Percentiles rank a stretch among this genome's conserved stretches.
These are phyloP conservation scores for Botrytis sinoallii DNA, from an alignment of 2,329 filamentous ascomycete genomes.

Conservation along the genomic window DNA sequence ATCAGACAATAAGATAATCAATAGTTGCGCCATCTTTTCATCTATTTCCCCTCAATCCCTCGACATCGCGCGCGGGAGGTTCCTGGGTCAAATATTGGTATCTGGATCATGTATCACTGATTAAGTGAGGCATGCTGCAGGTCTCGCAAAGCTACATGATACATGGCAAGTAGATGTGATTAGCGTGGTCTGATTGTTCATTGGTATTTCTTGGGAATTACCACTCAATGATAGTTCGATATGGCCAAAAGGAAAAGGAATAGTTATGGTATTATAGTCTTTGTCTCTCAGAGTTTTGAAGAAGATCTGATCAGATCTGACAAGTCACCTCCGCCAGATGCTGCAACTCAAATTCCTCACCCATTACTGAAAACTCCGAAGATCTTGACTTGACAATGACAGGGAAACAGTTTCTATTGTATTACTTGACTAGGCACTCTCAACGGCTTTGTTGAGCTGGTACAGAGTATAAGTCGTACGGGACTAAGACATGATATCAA, in stretches of 20 bases:
- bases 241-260: neutral
- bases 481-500: conserved; percentile 12
- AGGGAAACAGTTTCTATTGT: neutral
- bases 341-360: neutral
- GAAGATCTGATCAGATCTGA: neutral
- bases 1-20: neutral
- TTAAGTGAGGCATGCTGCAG: conserved; percentile 18
- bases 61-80: neutral
- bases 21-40: neutral
- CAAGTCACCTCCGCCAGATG: neutral
- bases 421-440: neutral
- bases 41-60: neutral
- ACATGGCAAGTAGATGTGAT: conserved; percentile 18
- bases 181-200: conserved; percentile 14
- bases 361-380: neutral
- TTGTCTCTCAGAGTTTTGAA: neutral
- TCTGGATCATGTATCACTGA: conserved; percentile 16
- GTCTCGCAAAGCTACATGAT: conserved; percentile 16
- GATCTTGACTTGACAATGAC: conserved; percentile 5
- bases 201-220: neutral
- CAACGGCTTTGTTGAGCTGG: conserved; percentile 14
- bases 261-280: neutral
- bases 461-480: neutral
- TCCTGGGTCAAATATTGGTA: neutral
- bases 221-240: neutral